Base-by-base conservation (phyloP, 805 yeast genomes). In the Candida bentonensis region DNA sequence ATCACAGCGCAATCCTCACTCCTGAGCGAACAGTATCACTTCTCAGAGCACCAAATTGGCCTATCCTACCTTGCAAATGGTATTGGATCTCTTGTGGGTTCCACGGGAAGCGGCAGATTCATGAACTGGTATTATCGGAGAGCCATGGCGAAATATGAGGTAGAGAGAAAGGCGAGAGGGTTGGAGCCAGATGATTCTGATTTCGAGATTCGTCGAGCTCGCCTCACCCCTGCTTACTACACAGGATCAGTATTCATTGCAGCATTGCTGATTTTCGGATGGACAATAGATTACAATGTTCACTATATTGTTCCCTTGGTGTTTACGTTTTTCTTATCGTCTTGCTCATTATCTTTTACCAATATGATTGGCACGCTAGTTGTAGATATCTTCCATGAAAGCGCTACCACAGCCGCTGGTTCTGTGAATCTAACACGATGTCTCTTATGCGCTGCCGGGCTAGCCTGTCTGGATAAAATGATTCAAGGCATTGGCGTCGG, bases 31-130 rank as follows among this genome's bases (percentile, higher is more conserved):
- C 49, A 62, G 3, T 83, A 84, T 51, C 60, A 67, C 23, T 72
- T 76, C 48, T 51, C 69, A 1, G 71, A 78, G 1, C 62, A 74
- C 40, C 67, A 74, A 40, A 74, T 82, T 33, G 95, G 95, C 2
- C 60, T 76, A n/a, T 75, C 85, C 45, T 86, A 77, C 54, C 65
- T 86, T 34, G 82, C 94, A 2, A 76, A 79, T 20, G 95, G 95
- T 15, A 51, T 74, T 0, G 81, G 80, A 7, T 74, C 84, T 3
- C 57, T 82, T 15, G 30, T 67, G 0, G 85, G 89, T 21, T 73
- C 88, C 0, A 49, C 83, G 0, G 27, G 57, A 0, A 61, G 77
- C 2, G 95, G 95, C 1, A 64, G 67, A 49, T 36, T 74, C 3
- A 55, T 82, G 51, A 78, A 82, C 53, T 59, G 60, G 57, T 59